These are phyloP conservation scores for Simmondsia chinensis DNA, from an alignment of 148 eudicot genomes.

Conservation along the genomic window DNA sequence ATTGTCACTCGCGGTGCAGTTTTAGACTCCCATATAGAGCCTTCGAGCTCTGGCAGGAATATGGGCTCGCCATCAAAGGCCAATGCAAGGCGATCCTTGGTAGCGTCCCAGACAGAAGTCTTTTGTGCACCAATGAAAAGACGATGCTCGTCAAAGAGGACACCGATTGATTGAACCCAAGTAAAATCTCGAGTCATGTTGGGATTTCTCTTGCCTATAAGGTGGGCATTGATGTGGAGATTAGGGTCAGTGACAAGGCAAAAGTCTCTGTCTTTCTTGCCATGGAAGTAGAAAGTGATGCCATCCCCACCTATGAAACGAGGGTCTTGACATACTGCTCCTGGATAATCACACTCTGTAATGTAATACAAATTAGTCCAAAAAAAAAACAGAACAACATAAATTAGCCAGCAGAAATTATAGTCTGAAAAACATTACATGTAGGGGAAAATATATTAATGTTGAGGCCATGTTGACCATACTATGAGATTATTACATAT, in stretches of 20 bases:
- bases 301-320: constrained; percentile 47
- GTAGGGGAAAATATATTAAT: no score
- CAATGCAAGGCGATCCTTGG: constrained; percentile 27
- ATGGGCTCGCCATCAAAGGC: constrained; percentile 25
- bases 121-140: constrained; percentile 29
- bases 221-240: constrained; percentile 50
- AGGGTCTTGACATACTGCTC: constrained; percentile 52
- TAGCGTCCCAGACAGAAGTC: constrained; percentile 31
- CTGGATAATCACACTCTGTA: constrained; percentile 40
- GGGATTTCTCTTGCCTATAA: constrained; percentile 25
- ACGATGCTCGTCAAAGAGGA: constrained; percentile 35
- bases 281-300: constrained; percentile 48
- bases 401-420: not conserved
- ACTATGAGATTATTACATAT: no score
- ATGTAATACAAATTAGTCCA: not conserved
- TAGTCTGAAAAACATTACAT: no score
- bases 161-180: constrained; percentile 43
- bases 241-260: constrained; percentile 37
- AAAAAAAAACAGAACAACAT: not conserved
- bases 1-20: constrained; percentile 19
- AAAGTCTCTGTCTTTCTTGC: constrained; percentile 32
- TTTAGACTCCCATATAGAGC: constrained; percentile 16
- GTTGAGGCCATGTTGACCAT: no score
- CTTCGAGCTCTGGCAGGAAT: constrained; percentile 10
- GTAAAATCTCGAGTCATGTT: constrained; percentile 40